Conservation (phyloP, 1,139 yeast genomes). For the Ogataea hybrid region DNA sequence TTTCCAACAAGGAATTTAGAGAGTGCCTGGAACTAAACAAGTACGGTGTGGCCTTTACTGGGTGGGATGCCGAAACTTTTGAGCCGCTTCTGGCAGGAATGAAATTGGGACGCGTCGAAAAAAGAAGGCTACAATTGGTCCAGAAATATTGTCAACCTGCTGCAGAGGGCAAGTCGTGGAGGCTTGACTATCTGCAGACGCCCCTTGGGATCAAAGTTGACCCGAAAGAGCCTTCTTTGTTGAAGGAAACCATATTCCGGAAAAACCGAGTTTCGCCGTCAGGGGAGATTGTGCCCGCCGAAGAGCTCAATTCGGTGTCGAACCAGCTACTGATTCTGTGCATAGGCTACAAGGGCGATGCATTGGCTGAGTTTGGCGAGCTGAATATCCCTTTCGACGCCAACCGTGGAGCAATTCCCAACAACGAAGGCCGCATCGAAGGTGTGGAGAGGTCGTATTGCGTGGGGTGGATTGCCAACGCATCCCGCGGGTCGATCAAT, state of each 20-base stretch:
- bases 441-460: slow-evolving; percentile 62
- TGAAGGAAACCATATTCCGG: slow-evolving; percentile 50
- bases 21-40: slow-evolving; percentile 67
- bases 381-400: slow-evolving; percentile 54
- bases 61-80: slow-evolving; percentile 47
- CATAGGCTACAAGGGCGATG: slow-evolving; percentile 77
- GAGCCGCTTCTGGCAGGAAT: slow-evolving; percentile 39
- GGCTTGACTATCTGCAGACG: slow-evolving; percentile 63
- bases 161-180: slow-evolving; percentile 47
- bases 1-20: slow-evolving; percentile 88
- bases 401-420: slow-evolving; percentile 52
- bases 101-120: slow-evolving; percentile 59
- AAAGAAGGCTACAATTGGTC: slow-evolving; percentile 65
- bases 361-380: slow-evolving; percentile 57
- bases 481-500: slow-evolving; percentile 91
- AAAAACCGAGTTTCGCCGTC: slow-evolving; percentile 41
- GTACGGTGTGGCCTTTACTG: slow-evolving; percentile 52
- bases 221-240: slow-evolving; percentile 34
- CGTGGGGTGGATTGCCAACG: slow-evolving; percentile 90
- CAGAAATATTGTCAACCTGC: slow-evolving; percentile 42
- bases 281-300: slow-evolving; percentile 42
- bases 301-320: slow-evolving; percentile 37
- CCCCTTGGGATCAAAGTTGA: slow-evolving; percentile 56
- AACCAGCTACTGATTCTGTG: slow-evolving; percentile 78
- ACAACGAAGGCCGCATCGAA: slow-evolving; percentile 58